Conservation (phyloP, 306 rosid genomes). For the Vigna angularis region DNA sequence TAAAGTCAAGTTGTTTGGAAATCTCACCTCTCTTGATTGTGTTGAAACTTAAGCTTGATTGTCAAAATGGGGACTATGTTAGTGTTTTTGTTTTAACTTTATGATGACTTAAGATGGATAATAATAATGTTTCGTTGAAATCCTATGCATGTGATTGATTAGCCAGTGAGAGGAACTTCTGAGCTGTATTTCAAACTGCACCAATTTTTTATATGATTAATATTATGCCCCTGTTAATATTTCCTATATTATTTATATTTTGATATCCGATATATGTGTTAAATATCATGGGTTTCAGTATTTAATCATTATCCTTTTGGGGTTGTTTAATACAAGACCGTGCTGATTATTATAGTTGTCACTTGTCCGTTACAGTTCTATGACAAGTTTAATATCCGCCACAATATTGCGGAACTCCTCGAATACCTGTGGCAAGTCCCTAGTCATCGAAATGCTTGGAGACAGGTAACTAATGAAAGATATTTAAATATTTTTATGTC, state of each 20-base stretch:
- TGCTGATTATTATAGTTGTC: constrained; percentile 49
- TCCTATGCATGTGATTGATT: constrained; percentile 25
- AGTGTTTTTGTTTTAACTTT: neutral
- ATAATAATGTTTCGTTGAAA: constrained; percentile 4
- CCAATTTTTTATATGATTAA: constrained; percentile 22
- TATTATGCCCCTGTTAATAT: neutral
- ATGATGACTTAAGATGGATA: constrained; percentile 1
- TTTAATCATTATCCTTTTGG: constrained; percentile 34
- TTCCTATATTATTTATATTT: neutral
- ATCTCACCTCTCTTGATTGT: constrained; percentile 30
- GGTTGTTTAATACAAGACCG: constrained; percentile 31
- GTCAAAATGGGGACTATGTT: constrained; percentile 16
- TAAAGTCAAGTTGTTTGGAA: constrained; percentile 23
- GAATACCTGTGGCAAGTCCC: constrained; percentile 99
- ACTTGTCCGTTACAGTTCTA: constrained; percentile 73
- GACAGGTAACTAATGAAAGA: constrained; percentile 63
- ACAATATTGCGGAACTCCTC: constrained; percentile 96
- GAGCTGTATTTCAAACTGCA: constrained; percentile 38
- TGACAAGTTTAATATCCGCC: constrained; percentile 98
- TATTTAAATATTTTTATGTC: constrained; percentile 1
- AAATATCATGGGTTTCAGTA: constrained; percentile 18
- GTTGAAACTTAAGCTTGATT: constrained; percentile 24
- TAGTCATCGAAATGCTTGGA: constrained; percentile 98
- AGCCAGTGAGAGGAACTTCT: constrained; percentile 2
- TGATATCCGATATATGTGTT: neutral